phyloP scores from a whole-genome alignment of 2,329 filamentous ascomycete species.

The Aspergillus brasiliensis region DNA sequence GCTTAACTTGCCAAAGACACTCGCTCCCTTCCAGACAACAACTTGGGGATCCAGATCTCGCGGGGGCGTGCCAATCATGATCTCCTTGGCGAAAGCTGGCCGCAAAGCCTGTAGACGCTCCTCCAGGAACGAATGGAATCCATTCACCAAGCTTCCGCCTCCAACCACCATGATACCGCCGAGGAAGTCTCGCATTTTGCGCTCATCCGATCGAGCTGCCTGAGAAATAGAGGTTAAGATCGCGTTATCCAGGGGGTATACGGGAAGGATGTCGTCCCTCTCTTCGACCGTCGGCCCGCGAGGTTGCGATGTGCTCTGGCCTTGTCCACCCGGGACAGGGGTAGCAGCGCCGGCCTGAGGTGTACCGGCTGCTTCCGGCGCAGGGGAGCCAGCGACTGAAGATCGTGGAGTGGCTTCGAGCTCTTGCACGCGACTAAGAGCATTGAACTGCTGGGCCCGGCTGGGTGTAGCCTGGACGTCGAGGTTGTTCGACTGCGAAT shows the following conservation, averaged over 20 bases:
- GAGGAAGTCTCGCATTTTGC: constrained; percentile 87
- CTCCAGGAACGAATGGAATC: constrained; percentile 81
- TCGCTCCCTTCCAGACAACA: constrained; percentile 97
- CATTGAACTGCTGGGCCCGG: constrained; percentile 65
- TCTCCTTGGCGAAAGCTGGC: constrained; percentile 65
- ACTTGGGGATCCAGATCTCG: constrained; percentile 95
- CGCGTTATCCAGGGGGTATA: constrained; percentile 82
- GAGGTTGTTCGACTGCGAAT: constrained; percentile 31
- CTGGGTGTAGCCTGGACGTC: constrained; percentile 48
- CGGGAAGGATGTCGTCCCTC: constrained; percentile 77
- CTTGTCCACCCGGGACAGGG: constrained; percentile 37
- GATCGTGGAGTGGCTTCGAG: constrained; percentile 76
- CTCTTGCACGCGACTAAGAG: constrained; percentile 68
- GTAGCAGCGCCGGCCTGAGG: constrained; percentile 56
- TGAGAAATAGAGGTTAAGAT: constrained; percentile 88
- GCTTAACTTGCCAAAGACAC: constrained; percentile 87
- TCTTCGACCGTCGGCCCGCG: constrained; percentile 54
- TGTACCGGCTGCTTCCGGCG: constrained; percentile 73
- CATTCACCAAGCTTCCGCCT: constrained; percentile 77
- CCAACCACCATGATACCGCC: constrained; percentile 90
- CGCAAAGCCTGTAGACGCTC: constrained; percentile 71
- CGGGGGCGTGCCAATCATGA: constrained; percentile 70
- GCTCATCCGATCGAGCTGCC: constrained; percentile 84
- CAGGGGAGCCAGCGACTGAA: constrained; percentile 85
- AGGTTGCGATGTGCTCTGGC: constrained; percentile 38